These are phyloP conservation scores for Dacryopinax primogenitus DNA, from an alignment of 768 basidiomycete species.

Conservation along the genomic window DNA sequence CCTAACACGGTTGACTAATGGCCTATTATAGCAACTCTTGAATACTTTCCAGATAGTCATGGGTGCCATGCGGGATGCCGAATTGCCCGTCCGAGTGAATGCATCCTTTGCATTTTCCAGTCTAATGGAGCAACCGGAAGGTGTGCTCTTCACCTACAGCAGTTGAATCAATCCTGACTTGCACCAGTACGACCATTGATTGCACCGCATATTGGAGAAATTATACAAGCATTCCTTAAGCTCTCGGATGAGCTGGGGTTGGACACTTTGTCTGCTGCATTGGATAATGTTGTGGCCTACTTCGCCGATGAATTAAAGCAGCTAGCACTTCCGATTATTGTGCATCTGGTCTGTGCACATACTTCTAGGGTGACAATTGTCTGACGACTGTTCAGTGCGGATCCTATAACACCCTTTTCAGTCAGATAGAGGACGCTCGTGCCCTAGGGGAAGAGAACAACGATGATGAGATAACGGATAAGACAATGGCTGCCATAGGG, in stretches of 20 bases:
- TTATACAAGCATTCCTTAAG: conserved; percentile 80
- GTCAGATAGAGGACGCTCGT: conserved; percentile 44
- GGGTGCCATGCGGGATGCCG: conserved; percentile 57
- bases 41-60: conserved; percentile 53
- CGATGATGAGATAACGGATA: conserved; percentile 53
- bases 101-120: conserved; percentile 70
- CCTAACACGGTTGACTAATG: background rate
- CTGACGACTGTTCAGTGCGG: conserved; percentile 42
- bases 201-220: conserved; percentile 66
- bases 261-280: conserved; percentile 66
- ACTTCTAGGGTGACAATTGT: conserved; percentile 9
- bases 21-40: conserved; percentile 40
- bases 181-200: conserved; percentile 51
- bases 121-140: conserved; percentile 39
- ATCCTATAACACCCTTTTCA: conserved; percentile 65
- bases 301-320: conserved; percentile 77
- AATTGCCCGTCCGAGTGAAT: conserved; percentile 73
- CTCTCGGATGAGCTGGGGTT: conserved; percentile 85
- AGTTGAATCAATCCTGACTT: conserved; percentile 32
- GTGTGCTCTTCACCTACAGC: conserved; percentile 28
- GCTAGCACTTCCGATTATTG: conserved; percentile 67
- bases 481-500: conserved; percentile 78
- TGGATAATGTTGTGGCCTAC: conserved; percentile 75
- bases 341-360: conserved; percentile 47
- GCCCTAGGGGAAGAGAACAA: conserved; percentile 41